Evolutionary conservation across 2,329 filamentous ascomycete genomes (phyloP).

Genomic region (Ramichloridium luteum): DNA sequence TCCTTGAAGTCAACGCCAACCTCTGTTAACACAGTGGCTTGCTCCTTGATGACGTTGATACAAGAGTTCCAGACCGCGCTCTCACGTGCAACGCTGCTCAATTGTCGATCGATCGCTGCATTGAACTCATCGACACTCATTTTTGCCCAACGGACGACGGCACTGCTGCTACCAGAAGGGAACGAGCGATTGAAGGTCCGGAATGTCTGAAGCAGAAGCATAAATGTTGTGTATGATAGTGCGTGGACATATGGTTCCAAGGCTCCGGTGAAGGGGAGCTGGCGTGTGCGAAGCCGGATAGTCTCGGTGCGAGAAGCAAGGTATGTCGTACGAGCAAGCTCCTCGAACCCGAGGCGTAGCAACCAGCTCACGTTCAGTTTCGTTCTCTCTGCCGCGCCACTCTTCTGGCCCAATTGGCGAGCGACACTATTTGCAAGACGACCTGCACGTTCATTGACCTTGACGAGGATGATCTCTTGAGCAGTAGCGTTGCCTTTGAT

Average conservation of each 20-base stretch:
- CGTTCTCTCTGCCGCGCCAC: constrained; percentile 64
- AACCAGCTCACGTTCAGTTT: constrained; percentile 76
- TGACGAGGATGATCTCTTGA: constrained; percentile 83
- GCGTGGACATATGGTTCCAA: constrained; percentile 90
- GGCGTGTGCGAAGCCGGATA: constrained; percentile 71
- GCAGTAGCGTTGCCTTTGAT: constrained; percentile 78
- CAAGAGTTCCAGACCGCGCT: constrained; percentile 70
- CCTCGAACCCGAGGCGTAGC: constrained; percentile 75
- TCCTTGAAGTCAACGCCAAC: constrained; percentile 85
- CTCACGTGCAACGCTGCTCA: constrained; percentile 72
- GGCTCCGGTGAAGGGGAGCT: constrained; percentile 91
- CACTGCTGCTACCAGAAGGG: constrained; percentile 77
- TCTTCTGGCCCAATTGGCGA: constrained; percentile 65
- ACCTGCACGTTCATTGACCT: constrained; percentile 73
- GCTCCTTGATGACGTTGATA: constrained; percentile 66
- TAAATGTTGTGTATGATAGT: constrained; percentile 91
- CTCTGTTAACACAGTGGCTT: constrained; percentile 67
- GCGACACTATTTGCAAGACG: constrained; percentile 67
- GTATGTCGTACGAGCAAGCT: constrained; percentile 77
- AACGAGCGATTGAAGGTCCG: constrained; percentile 36
- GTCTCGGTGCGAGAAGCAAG: constrained; percentile 64
- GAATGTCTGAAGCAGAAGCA: constrained; percentile 84
- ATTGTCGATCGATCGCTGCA: constrained; percentile 62
- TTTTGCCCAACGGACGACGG: constrained; percentile 97
- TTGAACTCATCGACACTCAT: constrained; percentile 89